These are phyloP conservation scores for Pythium rhizo-oryzae DNA, from an alignment of 352 stramenopile species.

Conservation along the genomic window DNA sequence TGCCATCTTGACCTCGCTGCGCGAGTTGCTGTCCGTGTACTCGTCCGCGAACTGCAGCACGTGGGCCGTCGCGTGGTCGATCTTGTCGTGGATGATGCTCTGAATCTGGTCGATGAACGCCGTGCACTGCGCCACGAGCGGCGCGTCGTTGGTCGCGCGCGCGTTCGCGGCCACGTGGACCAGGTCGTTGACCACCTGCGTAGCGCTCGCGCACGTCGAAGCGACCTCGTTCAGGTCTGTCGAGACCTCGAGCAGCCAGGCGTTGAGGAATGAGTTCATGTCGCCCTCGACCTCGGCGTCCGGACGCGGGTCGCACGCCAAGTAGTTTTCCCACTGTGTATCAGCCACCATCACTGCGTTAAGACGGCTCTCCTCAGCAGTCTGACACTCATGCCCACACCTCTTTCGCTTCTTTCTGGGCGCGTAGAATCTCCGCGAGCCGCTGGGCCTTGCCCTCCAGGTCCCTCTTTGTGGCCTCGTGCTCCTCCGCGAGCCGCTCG, in stretches of 20 bases:
- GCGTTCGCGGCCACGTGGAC: conserved; percentile 58
- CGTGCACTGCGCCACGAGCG: conserved; percentile 41
- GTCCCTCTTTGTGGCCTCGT: conserved; percentile 52
- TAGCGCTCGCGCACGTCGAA: conserved; percentile 52
- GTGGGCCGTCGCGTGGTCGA: conserved; percentile 64
- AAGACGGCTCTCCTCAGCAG: neutral
- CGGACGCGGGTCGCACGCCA: conserved; percentile 68
- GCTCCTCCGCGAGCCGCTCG: conserved; percentile 53
- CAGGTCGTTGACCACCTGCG: conserved; percentile 64
- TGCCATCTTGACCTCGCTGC: conserved; percentile 71
- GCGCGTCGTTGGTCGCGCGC: conserved; percentile 52
- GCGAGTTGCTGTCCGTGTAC: conserved; percentile 56
- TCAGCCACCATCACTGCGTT: neutral
- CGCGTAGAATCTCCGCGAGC: conserved; percentile 60
- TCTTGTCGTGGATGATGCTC: conserved; percentile 59
- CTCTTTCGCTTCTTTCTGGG: conserved; percentile 67
- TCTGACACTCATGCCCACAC: conserved; percentile 27
- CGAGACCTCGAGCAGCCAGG: conserved; percentile 64
- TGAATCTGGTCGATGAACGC: conserved; percentile 58
- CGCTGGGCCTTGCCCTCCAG: conserved; percentile 63
- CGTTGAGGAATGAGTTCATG: conserved; percentile 85
- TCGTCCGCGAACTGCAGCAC: conserved; percentile 78
- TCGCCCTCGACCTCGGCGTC: conserved; percentile 73
- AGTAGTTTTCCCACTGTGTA: conserved; percentile 68
- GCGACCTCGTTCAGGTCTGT: conserved; percentile 52